Evolutionary conservation across 192 early-diverging fungal species (phyloP), one percentile per base, ranked within the genome.

Genomic region (Backusella circina): DNA sequence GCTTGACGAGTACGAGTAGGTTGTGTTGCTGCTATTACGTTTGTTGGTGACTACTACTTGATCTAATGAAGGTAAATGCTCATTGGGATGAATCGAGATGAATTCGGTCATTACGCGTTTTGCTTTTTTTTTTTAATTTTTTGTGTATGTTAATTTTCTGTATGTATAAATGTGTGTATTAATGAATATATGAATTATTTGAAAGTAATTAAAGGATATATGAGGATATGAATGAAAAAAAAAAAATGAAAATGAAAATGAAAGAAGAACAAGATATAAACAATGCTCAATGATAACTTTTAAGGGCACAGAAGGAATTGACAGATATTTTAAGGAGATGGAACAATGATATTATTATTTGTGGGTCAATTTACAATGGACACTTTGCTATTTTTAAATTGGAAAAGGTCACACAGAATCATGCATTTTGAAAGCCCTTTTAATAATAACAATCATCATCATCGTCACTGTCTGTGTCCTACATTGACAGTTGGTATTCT

Each of bases 261-360:
- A 61, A 57, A 57, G 54, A 57, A 57, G 54, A 26, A 57, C 8
- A 57, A 18, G 23, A 57, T 57, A 57, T 26, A 26, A 54, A 26
- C 51, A 57, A 57, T 26, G 12, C 0, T 3, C 8, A 23, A 28
- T 23, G 23, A 23, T 28, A 26, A 61, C 8, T 61, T 61, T 61
- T 61, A 61, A 61, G 54, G 41, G 41, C 12, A 44, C 3, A 28
- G 26, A 61, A 61, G 12, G 23, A 28, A 28, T 23, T 13, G 54
- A 28, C 10, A 61, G 54, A 61, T 26, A 28, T 28, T 61, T 28
- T 61, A 61, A 26, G 21, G 21, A 26, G 44, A 21, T 47, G 4
- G 54, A 61, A 61, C 54, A 61, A 61, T 61, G 54, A 61, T 57
- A 26, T 57, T 61, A 61, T 61, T 61, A 61, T 61, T 61, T 61